Base-by-base conservation (phyloP, 2,329 filamentous ascomycete genomes). In the Metarhizium rileyi region DNA sequence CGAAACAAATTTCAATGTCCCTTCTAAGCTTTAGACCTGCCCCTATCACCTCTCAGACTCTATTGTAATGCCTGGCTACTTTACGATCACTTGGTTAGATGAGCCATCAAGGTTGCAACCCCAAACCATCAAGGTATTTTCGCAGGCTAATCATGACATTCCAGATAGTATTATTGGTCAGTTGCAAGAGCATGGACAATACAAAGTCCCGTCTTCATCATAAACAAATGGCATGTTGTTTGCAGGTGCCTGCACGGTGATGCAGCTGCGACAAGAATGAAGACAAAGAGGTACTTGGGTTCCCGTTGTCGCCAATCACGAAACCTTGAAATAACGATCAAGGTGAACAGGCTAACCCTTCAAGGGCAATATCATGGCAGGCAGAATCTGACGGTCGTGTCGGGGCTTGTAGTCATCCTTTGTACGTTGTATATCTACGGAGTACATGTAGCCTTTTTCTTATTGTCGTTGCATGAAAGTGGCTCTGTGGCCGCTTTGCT, bases 31-130 rank as follows among this genome's bases (percentile, higher is more conserved):
- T 43, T 18, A 48, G 22, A 48, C 46, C 46, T 36, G 26, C 12
- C 18, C n/a, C 7, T 14, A 9, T 14, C n/a, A 14, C 26, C 36
- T 22, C 22, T 25, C 44, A 20, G 28, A 14, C 6, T 23, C 16
- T 16, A 18, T 35, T 27, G 5, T 25, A 9, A 18, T 12, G 6
- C 20, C 16, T 28, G 20, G 12, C 20, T 47, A 47, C 33, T 44
- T 40, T 27, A 27, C 22, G 44, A 50, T 46, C n/a, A 50, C 49
- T 38, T 44, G 27, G 12, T 40, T 18, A 23, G 44, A 40, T 36
- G 23, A 45, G 23, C 38, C 49, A 50, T 50, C 49, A 50, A 44
- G 49, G 49, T 50, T 41, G 38, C 28, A 26, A 44, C 27, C 14
- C n/a, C 14, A 18, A 25, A 23, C 45, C 49, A 50, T 50, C 45